These are phyloP conservation scores for Escallonia herrerae DNA, from an alignment of 129 eudicot species.

Conservation along the genomic window DNA sequence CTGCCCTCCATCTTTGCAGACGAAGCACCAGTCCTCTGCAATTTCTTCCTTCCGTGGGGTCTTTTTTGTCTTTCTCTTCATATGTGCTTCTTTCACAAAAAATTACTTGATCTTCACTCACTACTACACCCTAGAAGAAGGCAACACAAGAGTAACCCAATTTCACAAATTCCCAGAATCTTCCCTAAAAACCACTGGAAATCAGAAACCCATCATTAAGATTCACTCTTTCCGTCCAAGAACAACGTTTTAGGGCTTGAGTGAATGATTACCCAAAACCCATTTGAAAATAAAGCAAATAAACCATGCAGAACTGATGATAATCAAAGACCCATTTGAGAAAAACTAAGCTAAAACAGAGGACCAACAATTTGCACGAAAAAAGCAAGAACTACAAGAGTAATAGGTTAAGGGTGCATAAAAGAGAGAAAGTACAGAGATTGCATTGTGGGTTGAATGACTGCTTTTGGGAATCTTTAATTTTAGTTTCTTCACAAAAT, in stretches of 20 bases:
- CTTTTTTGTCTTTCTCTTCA: slow-evolving; percentile 22
- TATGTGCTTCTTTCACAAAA: not conserved
- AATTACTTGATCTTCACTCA: too few species aligned
- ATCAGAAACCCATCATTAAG: too few species aligned
- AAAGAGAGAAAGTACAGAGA: not conserved
- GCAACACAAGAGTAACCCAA: too few species aligned
- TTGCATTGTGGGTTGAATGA: not conserved
- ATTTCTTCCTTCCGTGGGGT: slow-evolving; percentile 32
- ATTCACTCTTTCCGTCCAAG: not conserved
- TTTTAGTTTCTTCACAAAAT: too few species aligned
- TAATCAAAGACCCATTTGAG: slow-evolving; percentile 6
- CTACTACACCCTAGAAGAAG: too few species aligned
- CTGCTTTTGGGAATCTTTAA: not conserved
- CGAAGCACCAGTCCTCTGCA: slow-evolving; percentile 74
- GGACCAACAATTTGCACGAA: not conserved
- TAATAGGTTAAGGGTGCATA: not conserved
- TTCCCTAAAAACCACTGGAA: too few species aligned
- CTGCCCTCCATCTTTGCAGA: slow-evolving; percentile 75
- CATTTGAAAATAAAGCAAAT: slow-evolving; percentile 6
- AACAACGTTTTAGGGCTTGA: slow-evolving; percentile 1
- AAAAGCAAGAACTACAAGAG: not conserved
- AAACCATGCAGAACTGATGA: slow-evolving; percentile 2
- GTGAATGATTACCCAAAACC: slow-evolving; percentile 6
- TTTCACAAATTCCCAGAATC: too few species aligned
- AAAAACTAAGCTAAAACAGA: slow-evolving; percentile 6